These are phyloP conservation scores for Copromyces sp. DNA, from an alignment of 495 filamentous ascomycete genomes.

Conservation along the genomic window DNA sequence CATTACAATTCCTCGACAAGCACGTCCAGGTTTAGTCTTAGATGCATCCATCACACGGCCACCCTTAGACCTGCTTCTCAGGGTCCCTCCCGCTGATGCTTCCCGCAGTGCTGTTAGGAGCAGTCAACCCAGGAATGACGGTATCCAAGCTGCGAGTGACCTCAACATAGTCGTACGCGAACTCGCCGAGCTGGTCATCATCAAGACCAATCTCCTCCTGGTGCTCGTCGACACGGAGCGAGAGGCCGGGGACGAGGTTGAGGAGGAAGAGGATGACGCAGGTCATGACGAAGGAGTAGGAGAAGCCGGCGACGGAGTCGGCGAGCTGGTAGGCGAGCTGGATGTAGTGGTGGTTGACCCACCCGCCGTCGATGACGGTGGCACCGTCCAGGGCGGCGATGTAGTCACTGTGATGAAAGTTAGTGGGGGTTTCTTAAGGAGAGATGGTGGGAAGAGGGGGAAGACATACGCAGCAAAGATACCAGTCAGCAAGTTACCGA, in stretches of 20 bases:
- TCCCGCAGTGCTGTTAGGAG: conserved; percentile 8
- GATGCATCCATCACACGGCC: not conserved
- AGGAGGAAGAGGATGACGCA: conserved; percentile 85
- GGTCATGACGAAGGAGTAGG: conserved; percentile 83
- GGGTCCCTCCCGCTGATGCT: conserved; percentile 16
- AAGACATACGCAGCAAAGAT: conserved; percentile 68
- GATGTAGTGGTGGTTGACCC: conserved; percentile 85
- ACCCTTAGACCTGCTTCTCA: conserved; percentile 15
- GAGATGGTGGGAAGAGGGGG: not conserved
- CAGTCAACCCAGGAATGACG: conserved; percentile 4
- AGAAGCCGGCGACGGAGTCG: conserved; percentile 76
- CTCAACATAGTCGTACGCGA: conserved; percentile 98
- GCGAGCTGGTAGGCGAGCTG: conserved; percentile 88
- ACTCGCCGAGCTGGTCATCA: conserved; percentile 94
- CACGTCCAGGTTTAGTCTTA: no score
- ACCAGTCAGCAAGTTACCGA: conserved; percentile 83
- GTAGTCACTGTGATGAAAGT: conserved; percentile 47
- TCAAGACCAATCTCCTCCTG: conserved; percentile 90
- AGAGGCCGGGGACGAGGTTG: conserved; percentile 79
- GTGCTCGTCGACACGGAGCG: conserved; percentile 71
- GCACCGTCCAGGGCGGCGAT: conserved; percentile 80
- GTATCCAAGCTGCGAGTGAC: conserved; percentile 62
- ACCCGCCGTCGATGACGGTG: conserved; percentile 65
- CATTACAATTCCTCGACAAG: not conserved
- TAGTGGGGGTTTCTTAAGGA: no score